Evolutionary conservation across 2,329 filamentous ascomycete genomes (phyloP).

Genomic region (Sporothrix inflata): DNA sequence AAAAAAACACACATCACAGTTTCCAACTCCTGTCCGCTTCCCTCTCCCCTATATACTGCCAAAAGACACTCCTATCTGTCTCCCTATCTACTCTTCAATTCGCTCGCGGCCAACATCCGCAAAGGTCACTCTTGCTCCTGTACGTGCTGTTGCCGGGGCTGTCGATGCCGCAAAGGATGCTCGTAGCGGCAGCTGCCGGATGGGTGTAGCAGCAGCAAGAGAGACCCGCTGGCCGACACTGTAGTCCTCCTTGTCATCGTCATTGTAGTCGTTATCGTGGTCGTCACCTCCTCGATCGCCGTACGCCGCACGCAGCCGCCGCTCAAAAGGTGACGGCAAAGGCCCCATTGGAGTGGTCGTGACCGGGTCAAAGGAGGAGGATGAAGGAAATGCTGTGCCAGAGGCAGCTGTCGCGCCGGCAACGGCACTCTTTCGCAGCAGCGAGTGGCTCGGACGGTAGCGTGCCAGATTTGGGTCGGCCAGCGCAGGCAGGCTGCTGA

Average conservation of each 20-base stretch:
- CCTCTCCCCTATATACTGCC: background rate
- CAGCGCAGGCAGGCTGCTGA: background rate
- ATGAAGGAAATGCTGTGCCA: background rate
- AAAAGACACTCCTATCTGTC: background rate
- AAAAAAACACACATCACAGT: background rate
- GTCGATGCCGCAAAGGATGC: background rate
- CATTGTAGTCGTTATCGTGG: background rate
- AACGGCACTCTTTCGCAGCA: conserved; percentile 14
- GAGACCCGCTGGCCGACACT: background rate
- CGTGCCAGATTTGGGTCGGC: background rate
- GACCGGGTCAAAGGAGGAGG: conserved; percentile 6
- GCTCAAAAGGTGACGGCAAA: conserved; percentile 35
- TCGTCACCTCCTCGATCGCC: conserved; percentile 11
- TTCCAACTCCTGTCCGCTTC: background rate
- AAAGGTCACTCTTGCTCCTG: conserved; percentile 32
- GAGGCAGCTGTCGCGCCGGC: background rate
- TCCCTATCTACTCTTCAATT: background rate
- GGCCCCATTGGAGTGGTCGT: conserved; percentile 36
- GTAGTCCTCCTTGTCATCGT: background rate
- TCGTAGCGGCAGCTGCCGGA: conserved; percentile 17
- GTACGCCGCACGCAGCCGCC: conserved; percentile 35
- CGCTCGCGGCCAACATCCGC: conserved; percentile 16
- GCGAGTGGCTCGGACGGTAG: conserved; percentile 3
- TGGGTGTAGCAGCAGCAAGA: conserved; percentile 13
- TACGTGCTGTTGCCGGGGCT: background rate